Conservation (phyloP, 129 eudicot species). For the Helichrysum umbraculigerum region DNA sequence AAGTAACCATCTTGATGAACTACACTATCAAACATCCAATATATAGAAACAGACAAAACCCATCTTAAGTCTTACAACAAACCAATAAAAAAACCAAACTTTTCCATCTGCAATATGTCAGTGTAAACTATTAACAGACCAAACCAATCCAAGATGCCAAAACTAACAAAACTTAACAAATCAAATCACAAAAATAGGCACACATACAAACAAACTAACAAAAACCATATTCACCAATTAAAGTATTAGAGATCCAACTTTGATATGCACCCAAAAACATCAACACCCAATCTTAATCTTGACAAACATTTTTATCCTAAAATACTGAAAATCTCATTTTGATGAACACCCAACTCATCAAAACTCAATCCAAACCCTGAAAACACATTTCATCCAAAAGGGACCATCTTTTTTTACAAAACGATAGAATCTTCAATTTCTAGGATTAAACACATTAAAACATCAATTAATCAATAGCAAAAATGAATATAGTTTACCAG, state of each 20-base stretch:
- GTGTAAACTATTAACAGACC: neutral
- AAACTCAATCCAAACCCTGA: neutral
- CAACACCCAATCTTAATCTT: slow-evolving; percentile 12
- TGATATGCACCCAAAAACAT: slow-evolving; percentile 6
- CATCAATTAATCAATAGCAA: neutral
- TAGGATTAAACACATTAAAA: neutral
- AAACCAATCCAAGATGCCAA: slow-evolving; percentile 14
- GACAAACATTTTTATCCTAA: neutral
- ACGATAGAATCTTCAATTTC: neutral
- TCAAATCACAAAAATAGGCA: neutral
- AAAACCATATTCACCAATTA: neutral
- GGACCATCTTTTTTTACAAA: neutral
- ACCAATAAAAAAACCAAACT: neutral
- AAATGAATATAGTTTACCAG: slow-evolving; percentile 43
- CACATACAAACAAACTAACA: slow-evolving; percentile 19
- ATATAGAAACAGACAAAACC: neutral
- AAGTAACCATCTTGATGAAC: neutral
- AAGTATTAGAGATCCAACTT: slow-evolving; percentile 15
- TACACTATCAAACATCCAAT: neutral
- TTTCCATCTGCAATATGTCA: neutral
- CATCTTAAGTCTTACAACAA: neutral
- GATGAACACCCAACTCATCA: neutral
- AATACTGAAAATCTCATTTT: neutral
- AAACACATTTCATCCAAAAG: neutral
- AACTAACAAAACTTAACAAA: neutral